phyloP scores from a whole-genome alignment of 257 asterid genomes.

The Plantago ovata region DNA sequence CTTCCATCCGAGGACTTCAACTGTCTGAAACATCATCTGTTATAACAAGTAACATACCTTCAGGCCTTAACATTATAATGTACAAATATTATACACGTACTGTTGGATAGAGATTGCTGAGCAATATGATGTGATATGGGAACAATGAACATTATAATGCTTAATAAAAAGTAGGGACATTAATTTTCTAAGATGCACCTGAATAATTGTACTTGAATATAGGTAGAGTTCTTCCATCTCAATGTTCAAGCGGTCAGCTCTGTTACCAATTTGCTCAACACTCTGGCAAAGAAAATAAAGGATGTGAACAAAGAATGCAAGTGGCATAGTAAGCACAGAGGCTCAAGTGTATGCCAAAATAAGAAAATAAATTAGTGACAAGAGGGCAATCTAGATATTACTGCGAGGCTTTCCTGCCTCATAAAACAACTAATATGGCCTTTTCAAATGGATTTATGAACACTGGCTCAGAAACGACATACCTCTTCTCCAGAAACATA shows the following conservation, averaged over 20 bases:
- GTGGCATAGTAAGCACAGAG: not conserved
- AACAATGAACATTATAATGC: conserved; percentile 1
- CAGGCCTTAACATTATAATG: not conserved
- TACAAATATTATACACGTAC: not conserved
- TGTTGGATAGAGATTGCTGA: no score
- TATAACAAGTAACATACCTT: not conserved
- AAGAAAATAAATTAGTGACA: not conserved
- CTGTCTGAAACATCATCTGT: not conserved
- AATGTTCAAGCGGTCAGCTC: conserved; percentile 85
- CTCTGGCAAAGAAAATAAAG: conserved; percentile 51
- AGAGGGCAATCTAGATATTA: not conserved
- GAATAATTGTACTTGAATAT: conserved; percentile 83
- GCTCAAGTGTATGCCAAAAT: not conserved
- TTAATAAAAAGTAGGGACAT: conserved; percentile 8
- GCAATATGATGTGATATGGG: not conserved
- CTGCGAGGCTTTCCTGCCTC: no score
- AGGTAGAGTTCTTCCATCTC: conserved; percentile 58
- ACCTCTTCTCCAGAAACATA: conserved; percentile 99
- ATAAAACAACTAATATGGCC: no score
- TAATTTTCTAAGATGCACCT: conserved; percentile 45
- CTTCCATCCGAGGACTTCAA: conserved; percentile 7
- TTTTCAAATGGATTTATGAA: no score
- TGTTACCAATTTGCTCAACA: conserved; percentile 86
- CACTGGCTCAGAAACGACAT: conserved; percentile 2
- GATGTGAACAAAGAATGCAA: not conserved